phyloP scores from a whole-genome alignment of 2,329 filamentous ascomycete species.

The Zymoseptoria pseudotritici region DNA sequence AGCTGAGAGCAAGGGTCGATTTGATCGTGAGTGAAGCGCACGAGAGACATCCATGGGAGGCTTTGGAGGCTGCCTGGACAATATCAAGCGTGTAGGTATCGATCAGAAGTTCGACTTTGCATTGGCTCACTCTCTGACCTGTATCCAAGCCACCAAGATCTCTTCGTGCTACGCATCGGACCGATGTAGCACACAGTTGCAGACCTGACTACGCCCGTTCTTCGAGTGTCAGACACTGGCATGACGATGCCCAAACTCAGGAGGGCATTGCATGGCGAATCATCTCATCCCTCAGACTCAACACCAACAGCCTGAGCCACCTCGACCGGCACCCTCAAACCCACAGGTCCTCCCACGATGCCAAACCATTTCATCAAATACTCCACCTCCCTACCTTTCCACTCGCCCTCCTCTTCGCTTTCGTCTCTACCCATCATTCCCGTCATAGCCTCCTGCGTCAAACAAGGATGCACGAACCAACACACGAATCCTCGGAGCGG shows the following conservation, averaged over 20 bases:
- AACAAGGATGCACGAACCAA: slow-evolving; percentile 91
- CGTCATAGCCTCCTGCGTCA: slow-evolving; percentile 73
- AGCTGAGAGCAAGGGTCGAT: background rate
- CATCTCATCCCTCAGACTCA: too few relatives aligned
- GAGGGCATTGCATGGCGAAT: slow-evolving; percentile 27
- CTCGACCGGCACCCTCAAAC: slow-evolving; percentile 45
- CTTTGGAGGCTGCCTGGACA: too few relatives aligned
- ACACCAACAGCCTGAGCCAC: slow-evolving; percentile 10
- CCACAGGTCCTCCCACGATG: slow-evolving; percentile 72
- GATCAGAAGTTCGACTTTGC: background rate
- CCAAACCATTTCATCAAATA: slow-evolving; percentile 88
- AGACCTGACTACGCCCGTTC: background rate
- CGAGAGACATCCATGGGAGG: too few relatives aligned
- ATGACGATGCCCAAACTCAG: slow-evolving; percentile 49
- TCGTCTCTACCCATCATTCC: slow-evolving; percentile 33
- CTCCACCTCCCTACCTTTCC: slow-evolving; percentile 42
- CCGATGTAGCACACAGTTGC: too few relatives aligned
- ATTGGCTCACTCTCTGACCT: too few relatives aligned
- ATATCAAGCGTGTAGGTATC: background rate
- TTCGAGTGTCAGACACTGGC: slow-evolving; percentile 1
- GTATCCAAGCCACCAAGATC: too few relatives aligned
- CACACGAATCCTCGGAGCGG: slow-evolving; percentile 68
- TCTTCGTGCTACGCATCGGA: too few relatives aligned
- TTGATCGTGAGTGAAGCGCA: too few relatives aligned
- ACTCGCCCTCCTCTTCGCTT: background rate